Conservation (phyloP, 768 basidiomycete genomes). For the Jaapia argillacea region DNA sequence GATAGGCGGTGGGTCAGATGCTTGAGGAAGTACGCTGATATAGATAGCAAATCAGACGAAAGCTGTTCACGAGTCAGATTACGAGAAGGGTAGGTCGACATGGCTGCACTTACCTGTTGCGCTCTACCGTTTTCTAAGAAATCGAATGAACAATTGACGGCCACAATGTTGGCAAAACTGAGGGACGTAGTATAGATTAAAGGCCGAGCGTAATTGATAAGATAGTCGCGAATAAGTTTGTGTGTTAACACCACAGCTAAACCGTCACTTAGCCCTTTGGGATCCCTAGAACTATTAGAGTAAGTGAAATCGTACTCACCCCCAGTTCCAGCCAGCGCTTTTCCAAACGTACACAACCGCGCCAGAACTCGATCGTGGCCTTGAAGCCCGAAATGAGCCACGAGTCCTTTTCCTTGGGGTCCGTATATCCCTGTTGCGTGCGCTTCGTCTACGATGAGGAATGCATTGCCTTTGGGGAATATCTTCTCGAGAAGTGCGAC, state of each 20-base stretch:
- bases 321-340: conserved; percentile 78
- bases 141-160: conserved; percentile 72
- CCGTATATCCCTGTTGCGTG: conserved; percentile 92
- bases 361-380: conserved; percentile 47
- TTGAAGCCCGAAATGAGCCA: conserved; percentile 60
- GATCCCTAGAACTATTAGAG: background rate
- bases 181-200: conserved; percentile 89
- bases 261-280: background rate
- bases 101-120: conserved; percentile 32
- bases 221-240: conserved; percentile 65
- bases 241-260: conserved; percentile 71
- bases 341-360: conserved; percentile 87
- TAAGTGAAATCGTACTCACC: conserved; percentile 45
- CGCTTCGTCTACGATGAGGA: conserved; percentile 86
- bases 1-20: conserved; percentile 20
- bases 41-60: conserved; percentile 28
- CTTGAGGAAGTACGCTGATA: conserved; percentile 30
- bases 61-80: conserved; percentile 12
- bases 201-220: conserved; percentile 87
- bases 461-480: conserved; percentile 53
- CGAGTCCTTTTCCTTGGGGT: conserved; percentile 62
- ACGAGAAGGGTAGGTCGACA: conserved; percentile 14
- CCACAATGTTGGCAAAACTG: conserved; percentile 65
- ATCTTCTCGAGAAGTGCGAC: conserved; percentile 49
- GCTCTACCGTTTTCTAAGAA: conserved; percentile 62